Evolutionary conservation across 2,329 filamentous ascomycete species (phyloP).

Genomic region (Tolypocladium inflatum): DNA sequence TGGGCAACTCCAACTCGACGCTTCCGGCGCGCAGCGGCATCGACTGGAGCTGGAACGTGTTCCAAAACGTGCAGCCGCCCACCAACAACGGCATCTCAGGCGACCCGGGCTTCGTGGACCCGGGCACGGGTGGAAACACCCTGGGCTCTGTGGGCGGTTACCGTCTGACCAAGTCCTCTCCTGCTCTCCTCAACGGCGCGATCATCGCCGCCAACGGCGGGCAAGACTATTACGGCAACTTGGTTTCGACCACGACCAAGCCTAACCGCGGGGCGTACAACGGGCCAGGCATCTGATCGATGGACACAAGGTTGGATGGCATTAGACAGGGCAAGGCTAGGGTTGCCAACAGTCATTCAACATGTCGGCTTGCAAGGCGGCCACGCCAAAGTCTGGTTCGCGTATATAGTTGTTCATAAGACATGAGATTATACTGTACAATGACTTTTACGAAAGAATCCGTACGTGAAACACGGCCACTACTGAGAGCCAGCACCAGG

Average conservation of each 20-base stretch:
- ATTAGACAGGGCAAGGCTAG: background rate
- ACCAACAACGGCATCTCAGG: slow-evolving; percentile 8
- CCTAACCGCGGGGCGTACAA: slow-evolving; percentile 13
- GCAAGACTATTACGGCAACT: slow-evolving; percentile 10
- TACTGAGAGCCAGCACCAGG: background rate
- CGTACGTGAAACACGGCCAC: background rate
- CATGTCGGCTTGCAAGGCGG: background rate
- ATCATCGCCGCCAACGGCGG: slow-evolving; percentile 10
- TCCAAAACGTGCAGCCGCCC: slow-evolving; percentile 8
- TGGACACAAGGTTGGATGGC: background rate
- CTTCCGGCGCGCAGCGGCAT: slow-evolving; percentile 9
- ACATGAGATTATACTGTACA: background rate
- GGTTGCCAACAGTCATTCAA: background rate
- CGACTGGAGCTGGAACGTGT: slow-evolving; percentile 12
- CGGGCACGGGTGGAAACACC: slow-evolving; percentile 2
- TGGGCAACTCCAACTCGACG: slow-evolving; percentile 10
- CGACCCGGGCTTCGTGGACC: slow-evolving; percentile 8
- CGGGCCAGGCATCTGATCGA: slow-evolving; percentile 2
- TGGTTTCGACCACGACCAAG: slow-evolving; percentile 4
- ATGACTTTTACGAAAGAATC: background rate
- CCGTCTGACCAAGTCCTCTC: slow-evolving; percentile 6
- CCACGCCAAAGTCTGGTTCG: background rate
- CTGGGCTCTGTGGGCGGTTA: slow-evolving; percentile 9
- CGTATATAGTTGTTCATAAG: background rate
- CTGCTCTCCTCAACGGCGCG: slow-evolving; percentile 8